phyloP scores from a whole-genome alignment of 768 basidiomycete genomes.

The Mycena vitilis region DNA sequence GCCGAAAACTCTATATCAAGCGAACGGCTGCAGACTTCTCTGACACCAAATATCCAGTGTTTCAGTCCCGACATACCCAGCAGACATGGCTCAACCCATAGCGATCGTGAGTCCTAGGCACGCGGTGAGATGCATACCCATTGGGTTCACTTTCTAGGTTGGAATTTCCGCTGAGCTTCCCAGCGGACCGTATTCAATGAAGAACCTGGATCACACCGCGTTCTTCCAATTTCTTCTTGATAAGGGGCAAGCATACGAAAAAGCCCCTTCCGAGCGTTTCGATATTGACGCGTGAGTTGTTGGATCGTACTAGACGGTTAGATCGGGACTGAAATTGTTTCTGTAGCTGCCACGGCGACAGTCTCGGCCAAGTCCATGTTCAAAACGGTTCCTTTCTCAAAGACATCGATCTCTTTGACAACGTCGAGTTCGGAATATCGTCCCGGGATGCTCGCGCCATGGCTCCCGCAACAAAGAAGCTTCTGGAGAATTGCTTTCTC shows the following conservation, averaged over 20 bases:
- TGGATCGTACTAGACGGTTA: too few species aligned
- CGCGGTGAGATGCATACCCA: too few species aligned
- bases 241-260: background rate
- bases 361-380: conserved; percentile 31
- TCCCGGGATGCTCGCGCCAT: conserved; percentile 45
- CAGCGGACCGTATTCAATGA: background rate
- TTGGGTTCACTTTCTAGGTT: background rate
- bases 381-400: conserved; percentile 46
- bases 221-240: background rate
- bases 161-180: background rate
- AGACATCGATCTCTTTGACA: conserved; percentile 44
- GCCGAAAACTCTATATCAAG: too few species aligned
- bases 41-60: too few species aligned
- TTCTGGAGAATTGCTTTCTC: conserved; percentile 46
- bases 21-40: too few species aligned
- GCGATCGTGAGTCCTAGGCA: too few species aligned
- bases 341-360: conserved; percentile 37
- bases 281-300: background rate
- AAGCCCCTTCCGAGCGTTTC: background rate
- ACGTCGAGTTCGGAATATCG: conserved; percentile 51
- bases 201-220: background rate
- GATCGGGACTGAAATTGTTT: too few species aligned
- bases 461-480: conserved; percentile 44
- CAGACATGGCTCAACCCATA: too few species aligned
- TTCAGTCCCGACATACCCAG: too few species aligned